phyloP scores from a whole-genome alignment of 1,284 basidiomycete species.

The Apiotrichum gracile region DNA sequence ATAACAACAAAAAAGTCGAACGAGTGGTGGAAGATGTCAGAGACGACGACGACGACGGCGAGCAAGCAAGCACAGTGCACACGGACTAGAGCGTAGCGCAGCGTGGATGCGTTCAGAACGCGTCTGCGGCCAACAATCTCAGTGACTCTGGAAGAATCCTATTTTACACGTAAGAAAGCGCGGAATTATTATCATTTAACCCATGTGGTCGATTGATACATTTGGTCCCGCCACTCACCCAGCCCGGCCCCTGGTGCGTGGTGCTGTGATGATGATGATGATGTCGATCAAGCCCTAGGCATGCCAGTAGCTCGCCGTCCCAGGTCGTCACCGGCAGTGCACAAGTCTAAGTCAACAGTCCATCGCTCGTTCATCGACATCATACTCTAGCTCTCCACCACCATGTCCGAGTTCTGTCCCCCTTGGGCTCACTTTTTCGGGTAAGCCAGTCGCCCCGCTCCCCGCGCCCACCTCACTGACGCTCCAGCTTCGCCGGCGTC shows the following conservation, averaged over 20 bases:
- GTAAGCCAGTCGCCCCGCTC: slow-evolving; percentile 19
- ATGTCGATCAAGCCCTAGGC: no score
- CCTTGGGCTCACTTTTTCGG: slow-evolving; percentile 49
- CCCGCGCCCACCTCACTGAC: not conserved
- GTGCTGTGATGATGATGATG: no score
- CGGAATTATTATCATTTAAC: no score
- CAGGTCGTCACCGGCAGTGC: not conserved
- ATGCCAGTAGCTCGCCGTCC: not conserved
- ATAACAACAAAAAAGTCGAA: no score
- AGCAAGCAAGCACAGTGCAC: not conserved
- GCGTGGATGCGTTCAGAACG: not conserved
- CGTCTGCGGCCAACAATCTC: no score
- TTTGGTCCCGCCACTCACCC: no score
- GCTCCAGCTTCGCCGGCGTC: slow-evolving; percentile 39
- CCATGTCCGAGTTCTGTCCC: slow-evolving; percentile 45
- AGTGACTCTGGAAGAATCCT: not conserved
- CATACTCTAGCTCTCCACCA: not conserved
- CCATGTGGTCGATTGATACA: no score
- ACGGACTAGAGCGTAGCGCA: not conserved
- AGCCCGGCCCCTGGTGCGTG: no score
- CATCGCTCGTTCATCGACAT: no score
- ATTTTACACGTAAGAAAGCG: not conserved
- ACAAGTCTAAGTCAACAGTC: no score
- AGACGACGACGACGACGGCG: not conserved
- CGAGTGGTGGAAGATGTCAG: not conserved